Evolutionary conservation across 768 basidiomycete species (phyloP).

Genomic region (Amyloporia xantha): DNA sequence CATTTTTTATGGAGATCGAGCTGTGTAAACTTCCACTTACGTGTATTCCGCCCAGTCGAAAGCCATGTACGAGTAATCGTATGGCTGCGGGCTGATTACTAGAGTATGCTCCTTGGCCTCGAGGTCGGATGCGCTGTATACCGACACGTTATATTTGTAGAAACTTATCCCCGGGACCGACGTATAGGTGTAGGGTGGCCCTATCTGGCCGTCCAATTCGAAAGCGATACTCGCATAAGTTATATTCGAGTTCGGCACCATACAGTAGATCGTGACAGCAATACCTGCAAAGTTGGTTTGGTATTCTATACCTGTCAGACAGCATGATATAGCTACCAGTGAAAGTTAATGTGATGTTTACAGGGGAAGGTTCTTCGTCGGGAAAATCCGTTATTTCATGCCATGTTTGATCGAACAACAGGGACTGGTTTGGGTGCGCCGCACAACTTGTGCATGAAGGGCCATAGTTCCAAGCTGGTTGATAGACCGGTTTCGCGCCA

Average conservation of each 20-base stretch:
- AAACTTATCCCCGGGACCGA: background rate
- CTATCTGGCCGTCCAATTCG: constrained; percentile 1
- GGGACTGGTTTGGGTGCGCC: background rate
- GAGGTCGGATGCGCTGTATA: constrained; percentile 1
- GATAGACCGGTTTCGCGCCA: background rate
- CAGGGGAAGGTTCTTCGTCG: background rate
- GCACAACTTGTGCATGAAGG: background rate
- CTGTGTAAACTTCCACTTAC: too few species aligned
- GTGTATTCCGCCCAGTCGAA: constrained; percentile 1
- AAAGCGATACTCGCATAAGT: constrained; percentile 7
- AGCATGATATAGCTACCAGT: background rate
- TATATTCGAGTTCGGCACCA: constrained; percentile 1
- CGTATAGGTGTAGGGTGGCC: background rate
- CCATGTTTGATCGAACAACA: constrained; percentile 2
- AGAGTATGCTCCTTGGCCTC: constrained; percentile 4
- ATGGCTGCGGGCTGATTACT: background rate
- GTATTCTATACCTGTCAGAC: background rate
- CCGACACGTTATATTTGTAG: constrained; percentile 3
- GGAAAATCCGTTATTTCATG: background rate
- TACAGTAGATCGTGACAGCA: constrained; percentile 10
- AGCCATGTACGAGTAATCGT: background rate
- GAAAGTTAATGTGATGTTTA: background rate
- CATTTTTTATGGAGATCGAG: too few species aligned
- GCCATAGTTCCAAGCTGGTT: background rate
- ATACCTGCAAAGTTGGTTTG: background rate